Evolutionary conservation across 108 stramenopile genomes (phyloP).

Genomic region (Fistulifera pelliculosa): DNA sequence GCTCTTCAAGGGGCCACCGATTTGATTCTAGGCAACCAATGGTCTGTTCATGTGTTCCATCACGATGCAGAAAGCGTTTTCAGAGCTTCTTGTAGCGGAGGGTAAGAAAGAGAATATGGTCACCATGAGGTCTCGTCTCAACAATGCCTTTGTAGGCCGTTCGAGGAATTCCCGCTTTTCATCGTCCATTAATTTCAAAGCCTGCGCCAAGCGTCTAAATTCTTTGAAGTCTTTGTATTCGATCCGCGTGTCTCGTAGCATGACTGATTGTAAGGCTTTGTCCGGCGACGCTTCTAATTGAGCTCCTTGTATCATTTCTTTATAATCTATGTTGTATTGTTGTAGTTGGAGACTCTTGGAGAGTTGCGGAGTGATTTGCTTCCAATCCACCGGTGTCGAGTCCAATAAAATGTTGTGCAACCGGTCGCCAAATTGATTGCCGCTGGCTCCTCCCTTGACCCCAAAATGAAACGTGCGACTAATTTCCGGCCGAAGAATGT

Average conservation of each 20-base stretch:
- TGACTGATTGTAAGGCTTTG: slow-evolving; percentile 30
- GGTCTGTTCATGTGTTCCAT: too few relatives aligned
- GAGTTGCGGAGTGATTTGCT: slow-evolving; percentile 32
- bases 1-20: background rate
- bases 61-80: too few relatives aligned
- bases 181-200: slow-evolving; percentile 71
- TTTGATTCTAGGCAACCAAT: too few relatives aligned
- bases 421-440: slow-evolving; percentile 38
- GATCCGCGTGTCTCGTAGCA: slow-evolving; percentile 29
- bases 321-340: slow-evolving; percentile 37
- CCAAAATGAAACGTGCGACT: slow-evolving; percentile 88
- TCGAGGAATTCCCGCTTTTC: slow-evolving; percentile 86
- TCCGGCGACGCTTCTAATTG: slow-evolving; percentile 20
- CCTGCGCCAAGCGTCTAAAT: slow-evolving; percentile 41
- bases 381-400: slow-evolving; percentile 50
- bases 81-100: slow-evolving; percentile 12
- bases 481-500: slow-evolving; percentile 76
- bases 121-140: slow-evolving; percentile 35
- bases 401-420: slow-evolving; percentile 52
- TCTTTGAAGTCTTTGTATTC: slow-evolving; percentile 38
- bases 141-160: slow-evolving; percentile 91
- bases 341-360: slow-evolving; percentile 35
- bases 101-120: slow-evolving; percentile 46
- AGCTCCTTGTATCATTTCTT: slow-evolving; percentile 29
- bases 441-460: slow-evolving; percentile 44